A percentile compares a stretch with the other conserved stretches of the same genome.
Conservation (phyloP, 2,329 filamentous ascomycete genomes). For the Diatrype stigma region DNA sequence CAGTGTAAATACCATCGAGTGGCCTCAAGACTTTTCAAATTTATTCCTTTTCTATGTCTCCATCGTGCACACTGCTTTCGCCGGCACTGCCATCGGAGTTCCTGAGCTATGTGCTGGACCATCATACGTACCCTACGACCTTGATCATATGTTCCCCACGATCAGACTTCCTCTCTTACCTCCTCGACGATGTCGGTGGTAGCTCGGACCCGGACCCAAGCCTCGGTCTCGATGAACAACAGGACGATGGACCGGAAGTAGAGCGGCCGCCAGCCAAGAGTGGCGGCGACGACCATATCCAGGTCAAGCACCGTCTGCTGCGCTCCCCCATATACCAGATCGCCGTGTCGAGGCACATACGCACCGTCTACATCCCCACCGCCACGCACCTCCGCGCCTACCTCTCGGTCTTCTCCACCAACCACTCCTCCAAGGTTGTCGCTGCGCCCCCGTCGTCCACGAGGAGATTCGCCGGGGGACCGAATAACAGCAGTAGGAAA, state of each 20-base stretch:
- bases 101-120: constrained; percentile 58
- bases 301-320: constrained; percentile 42
- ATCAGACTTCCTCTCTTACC: constrained; percentile 58
- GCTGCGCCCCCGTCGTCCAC: constrained; percentile 37
- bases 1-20: constrained; percentile 9
- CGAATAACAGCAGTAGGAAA: background rate
- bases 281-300: constrained; percentile 11
- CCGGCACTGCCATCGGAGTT: constrained; percentile 57
- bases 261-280: constrained; percentile 12
- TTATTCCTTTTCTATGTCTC: constrained; percentile 25
- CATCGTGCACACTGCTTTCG: constrained; percentile 37
- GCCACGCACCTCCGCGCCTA: constrained; percentile 75
- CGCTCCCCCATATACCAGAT: constrained; percentile 65
- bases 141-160: constrained; percentile 68
- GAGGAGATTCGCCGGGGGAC: constrained; percentile 3
- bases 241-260: constrained; percentile 4
- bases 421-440: constrained; percentile 33
- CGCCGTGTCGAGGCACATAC: constrained; percentile 63
- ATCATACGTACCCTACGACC: constrained; percentile 54
- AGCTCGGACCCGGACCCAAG: too few species aligned
- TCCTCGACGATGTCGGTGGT: constrained; percentile 44
- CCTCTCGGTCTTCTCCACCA: constrained; percentile 52
- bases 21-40: background rate
- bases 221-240: background rate
- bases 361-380: constrained; percentile 68